Evolutionary conservation across 192 early-diverging fungal species (phyloP), one percentile per base, ranked within the genome.

Genomic region (Polychytrium aggregatum): DNA sequence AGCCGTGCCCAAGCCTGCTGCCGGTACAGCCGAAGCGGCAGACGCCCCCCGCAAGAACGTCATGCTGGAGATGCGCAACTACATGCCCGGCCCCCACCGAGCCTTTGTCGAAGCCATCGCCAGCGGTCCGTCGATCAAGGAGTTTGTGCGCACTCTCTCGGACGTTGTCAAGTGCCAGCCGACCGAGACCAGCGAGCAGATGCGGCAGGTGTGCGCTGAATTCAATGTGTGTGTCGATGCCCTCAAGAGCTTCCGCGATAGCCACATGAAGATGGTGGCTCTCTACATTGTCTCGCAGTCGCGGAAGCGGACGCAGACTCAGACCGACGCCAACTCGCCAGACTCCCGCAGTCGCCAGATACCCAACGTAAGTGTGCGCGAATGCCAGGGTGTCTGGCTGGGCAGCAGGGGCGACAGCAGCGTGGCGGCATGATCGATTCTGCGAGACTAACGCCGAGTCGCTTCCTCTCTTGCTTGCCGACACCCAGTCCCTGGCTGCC

Each of bases 211-310:
- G n/a, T n/a, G n/a, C n/a, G 59, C 77, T n/a, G 50, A 68, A 17
- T 98, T 86, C 66, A 94, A 98, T 56, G 65, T 59, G 11, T 88
- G 85, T 60, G 67, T 94, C 11, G 73, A 75, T 31, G 72, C 81
- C 53, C 76, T 98, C 68, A 85, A 88, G 59, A 50, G 68, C 9
- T 98, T 98, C 74, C 62, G 94, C 9, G 87, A 89, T 51, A 80
- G 76, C 37, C 94, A 98, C 62, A 79, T 98, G 25, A 88, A 93
- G 60, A 84, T 97, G 41, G 90, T 91, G 11, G 82, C 82, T 5
- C 68, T 85, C 18, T 97, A 95, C 53, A 92, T 97, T 57, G 71
- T 97, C 20, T 71, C 76, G 36, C 94, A 86, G 48, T 83, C 85
- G 8, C 67, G 71, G 56, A 83, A 79, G 39, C 76, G 80, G 14